A percentile compares a stretch with the other conserved stretches of the same genome.
phyloP scores from a whole-genome alignment of 306 rosid genomes.

The Ammopiptanthus mongolicus region DNA sequence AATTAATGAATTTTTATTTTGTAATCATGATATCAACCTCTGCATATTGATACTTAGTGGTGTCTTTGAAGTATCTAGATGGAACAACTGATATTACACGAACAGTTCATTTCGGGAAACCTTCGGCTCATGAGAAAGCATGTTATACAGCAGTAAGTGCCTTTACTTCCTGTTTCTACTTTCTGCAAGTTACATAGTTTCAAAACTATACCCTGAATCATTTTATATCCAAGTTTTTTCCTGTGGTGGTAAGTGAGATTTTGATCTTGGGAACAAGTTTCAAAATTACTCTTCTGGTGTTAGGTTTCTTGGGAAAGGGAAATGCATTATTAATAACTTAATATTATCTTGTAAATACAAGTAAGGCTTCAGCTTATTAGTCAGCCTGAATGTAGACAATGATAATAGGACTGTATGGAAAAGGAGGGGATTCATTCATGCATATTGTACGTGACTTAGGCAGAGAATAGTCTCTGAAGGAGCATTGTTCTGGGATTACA shows the following conservation, averaged over 20 bases:
- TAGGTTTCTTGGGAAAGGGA: not conserved
- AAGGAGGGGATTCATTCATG: too few species aligned
- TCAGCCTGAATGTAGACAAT: not conserved
- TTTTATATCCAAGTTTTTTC: conserved; percentile 10
- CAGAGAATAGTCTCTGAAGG: too few species aligned
- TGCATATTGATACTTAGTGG: conserved; percentile 23
- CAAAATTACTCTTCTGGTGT: not conserved
- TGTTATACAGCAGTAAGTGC: conserved; percentile 88
- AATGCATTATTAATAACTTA: not conserved
- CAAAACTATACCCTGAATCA: not conserved
- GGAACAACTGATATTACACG: conserved; percentile 98
- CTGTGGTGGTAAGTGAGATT: conserved; percentile 7
- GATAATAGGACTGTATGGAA: too few species aligned
- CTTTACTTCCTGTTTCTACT: conserved; percentile 11
- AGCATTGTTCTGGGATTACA: too few species aligned
- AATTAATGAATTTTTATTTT: not conserved
- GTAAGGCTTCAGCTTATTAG: not conserved
- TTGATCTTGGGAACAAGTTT: not conserved
- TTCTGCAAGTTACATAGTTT: not conserved
- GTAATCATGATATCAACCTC: not conserved
- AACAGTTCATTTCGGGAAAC: conserved; percentile 94
- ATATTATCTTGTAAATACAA: not conserved
- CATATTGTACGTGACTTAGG: too few species aligned
- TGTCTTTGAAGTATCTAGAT: conserved; percentile 72
- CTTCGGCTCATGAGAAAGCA: conserved; percentile 80